Base-by-base conservation (phyloP, 2,329 filamentous ascomycete genomes). In the Didymella lethalis region DNA sequence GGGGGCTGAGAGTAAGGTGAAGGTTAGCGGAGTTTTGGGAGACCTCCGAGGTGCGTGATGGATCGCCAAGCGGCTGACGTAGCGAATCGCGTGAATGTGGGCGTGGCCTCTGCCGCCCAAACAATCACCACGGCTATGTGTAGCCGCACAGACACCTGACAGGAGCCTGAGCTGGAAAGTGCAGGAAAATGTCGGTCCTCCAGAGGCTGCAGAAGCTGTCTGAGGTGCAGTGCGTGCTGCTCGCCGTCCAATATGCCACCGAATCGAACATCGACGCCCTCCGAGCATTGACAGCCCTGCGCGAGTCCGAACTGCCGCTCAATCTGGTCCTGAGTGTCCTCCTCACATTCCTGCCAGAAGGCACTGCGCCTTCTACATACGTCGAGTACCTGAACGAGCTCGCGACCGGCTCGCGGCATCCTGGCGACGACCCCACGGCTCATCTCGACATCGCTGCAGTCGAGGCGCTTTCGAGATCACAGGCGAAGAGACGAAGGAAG, bases 291-390 rank as follows among this genome's bases (percentile, higher is more conserved):
- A 83, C 86, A 51, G 80, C 84, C 23, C 79, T 82, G 38, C 80
- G 90, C 66, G 77, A 78, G 52, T 79, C 84, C 54, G 82, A 88
- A 36, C 80, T 95, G 54, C 82, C 84, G 28, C 83, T 85, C 44
- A 86, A 90, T 56, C 79, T 92, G 14, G 73, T 91, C 25, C 81
- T 95, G 57, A 87, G 89, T 44, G 87, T 95, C 52, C 78, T 96
- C 23, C 83, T 96, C 45, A 91, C 89, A 20, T 91, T 89, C 71
- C 82, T 96, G 0, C 92, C 92, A 26, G 91, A 94, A 75, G 88
- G 85, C 43, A 72, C 87, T 5, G 84, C 85, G 5, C 87, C 91
- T 5, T 77, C 77, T n/a, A 74, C 81, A 45, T 93, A 93, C 71
- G 79, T 86, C 18, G 79, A 80, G 14, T 84, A 91, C 50, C 71